phyloP scores from a whole-genome alignment of 1,139 yeast genomes.

The Starmera stellimalicola region DNA sequence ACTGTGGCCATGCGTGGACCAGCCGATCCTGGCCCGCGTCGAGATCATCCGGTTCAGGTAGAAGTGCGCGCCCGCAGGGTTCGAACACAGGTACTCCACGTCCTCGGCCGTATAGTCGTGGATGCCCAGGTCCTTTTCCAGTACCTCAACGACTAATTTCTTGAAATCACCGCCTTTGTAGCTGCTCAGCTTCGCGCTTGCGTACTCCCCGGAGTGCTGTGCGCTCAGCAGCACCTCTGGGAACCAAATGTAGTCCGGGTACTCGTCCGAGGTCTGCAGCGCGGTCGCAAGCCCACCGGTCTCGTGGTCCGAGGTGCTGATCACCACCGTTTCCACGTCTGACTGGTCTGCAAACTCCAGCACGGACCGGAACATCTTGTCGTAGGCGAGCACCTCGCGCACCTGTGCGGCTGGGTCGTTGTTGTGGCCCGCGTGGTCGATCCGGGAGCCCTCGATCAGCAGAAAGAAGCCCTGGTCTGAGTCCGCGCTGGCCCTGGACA shows the following conservation, averaged over 20 bases:
- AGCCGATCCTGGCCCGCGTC: slow-evolving; percentile 65
- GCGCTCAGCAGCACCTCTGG: slow-evolving; percentile 62
- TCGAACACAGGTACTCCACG: slow-evolving; percentile 24
- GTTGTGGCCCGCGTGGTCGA: slow-evolving; percentile 87
- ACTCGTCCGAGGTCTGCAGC: slow-evolving; percentile 50
- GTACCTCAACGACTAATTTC: slow-evolving; percentile 38
- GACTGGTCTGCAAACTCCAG: slow-evolving; percentile 52
- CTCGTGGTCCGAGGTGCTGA: slow-evolving; percentile 84
- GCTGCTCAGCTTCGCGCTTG: slow-evolving; percentile 31
- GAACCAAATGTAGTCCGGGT: slow-evolving; percentile 68
- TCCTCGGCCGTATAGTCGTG: slow-evolving; percentile 42
- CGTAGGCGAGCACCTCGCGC: slow-evolving; percentile 67
- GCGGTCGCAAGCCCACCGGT: slow-evolving; percentile 82
- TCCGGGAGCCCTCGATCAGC: slow-evolving; percentile 78
- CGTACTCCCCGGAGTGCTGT: slow-evolving; percentile 64
- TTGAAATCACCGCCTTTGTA: slow-evolving; percentile 26
- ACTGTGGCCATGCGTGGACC: slow-evolving; percentile 87
- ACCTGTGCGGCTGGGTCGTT: slow-evolving; percentile 88
- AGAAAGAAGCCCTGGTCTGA: slow-evolving; percentile 74
- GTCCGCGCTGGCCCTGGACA: slow-evolving; percentile 53
- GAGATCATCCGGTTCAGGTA: slow-evolving; percentile 54
- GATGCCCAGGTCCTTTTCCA: slow-evolving; percentile 54
- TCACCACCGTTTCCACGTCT: slow-evolving; percentile 61
- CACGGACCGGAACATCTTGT: slow-evolving; percentile 64
- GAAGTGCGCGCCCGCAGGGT: slow-evolving; percentile 24